phyloP scores from a whole-genome alignment of 192 early-diverging fungal genomes.

The Coemansia sp. region DNA sequence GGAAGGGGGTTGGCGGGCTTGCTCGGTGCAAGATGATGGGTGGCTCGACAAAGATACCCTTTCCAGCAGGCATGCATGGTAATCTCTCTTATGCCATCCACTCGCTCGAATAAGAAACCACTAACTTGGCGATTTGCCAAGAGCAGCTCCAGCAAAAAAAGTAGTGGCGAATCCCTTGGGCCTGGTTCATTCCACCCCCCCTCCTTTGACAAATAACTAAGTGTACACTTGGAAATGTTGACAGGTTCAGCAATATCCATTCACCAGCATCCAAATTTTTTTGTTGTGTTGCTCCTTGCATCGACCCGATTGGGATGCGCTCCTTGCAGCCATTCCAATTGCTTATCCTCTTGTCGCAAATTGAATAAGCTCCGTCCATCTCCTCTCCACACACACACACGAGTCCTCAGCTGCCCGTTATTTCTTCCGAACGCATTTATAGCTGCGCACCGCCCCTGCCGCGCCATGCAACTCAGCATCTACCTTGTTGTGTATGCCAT shows the following conservation, averaged over 20 bases:
- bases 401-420: not conserved
- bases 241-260: slow-evolving; percentile 15
- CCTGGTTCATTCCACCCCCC: not conserved
- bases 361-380: slow-evolving; percentile 2
- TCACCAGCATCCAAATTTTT: slow-evolving; percentile 13
- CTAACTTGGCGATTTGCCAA: slow-evolving; percentile 24
- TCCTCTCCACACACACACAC: not conserved
- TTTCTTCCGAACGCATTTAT: slow-evolving; percentile 8
- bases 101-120: slow-evolving; percentile 18
- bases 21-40: slow-evolving; percentile 1
- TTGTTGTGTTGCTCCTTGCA: slow-evolving; percentile 6
- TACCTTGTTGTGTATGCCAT: not conserved
- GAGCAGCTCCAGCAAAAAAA: slow-evolving; percentile 13
- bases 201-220: not conserved
- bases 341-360: slow-evolving; percentile 13
- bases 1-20: slow-evolving; percentile 3
- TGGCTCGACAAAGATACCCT: not conserved
- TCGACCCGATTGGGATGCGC: slow-evolving; percentile 16
- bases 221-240: slow-evolving; percentile 17
- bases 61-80: slow-evolving; percentile 15
- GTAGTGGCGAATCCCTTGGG: not conserved
- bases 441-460: slow-evolving; percentile 4
- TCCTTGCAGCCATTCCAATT: slow-evolving; percentile 16
- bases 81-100: slow-evolving; percentile 7
- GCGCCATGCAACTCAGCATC: not conserved